Conservation (phyloP, 192 early-diverging fungal species). For the Mortierella antarctica region DNA sequence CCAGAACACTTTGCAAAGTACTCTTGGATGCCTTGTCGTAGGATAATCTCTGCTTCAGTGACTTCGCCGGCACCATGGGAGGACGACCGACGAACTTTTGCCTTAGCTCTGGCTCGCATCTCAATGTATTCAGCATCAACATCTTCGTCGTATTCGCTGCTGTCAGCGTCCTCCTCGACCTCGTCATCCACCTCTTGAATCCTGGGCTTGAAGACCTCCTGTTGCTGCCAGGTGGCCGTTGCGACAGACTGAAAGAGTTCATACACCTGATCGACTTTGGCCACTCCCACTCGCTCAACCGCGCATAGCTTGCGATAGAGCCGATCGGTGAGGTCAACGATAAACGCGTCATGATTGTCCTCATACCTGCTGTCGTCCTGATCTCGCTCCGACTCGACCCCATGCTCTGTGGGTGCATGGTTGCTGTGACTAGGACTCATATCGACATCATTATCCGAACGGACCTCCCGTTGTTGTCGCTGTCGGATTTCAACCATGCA, state of each 20-base stretch:
- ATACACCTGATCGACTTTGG: constrained; percentile 50
- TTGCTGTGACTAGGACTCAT: neutral
- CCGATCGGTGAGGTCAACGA: constrained; percentile 24
- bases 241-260: constrained; percentile 36
- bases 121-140: constrained; percentile 29
- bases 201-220: constrained; percentile 21
- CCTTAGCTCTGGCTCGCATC: constrained; percentile 21
- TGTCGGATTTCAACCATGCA: constrained; percentile 16
- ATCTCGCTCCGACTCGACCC: constrained; percentile 1
- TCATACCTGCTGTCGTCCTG: constrained; percentile 8
- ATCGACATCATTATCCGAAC: neutral
- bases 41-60: constrained; percentile 28
- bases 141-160: constrained; percentile 33
- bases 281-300: constrained; percentile 46
- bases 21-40: constrained; percentile 34
- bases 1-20: constrained; percentile 41
- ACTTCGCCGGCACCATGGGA: neutral
- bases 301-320: constrained; percentile 44
- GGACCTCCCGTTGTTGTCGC: neutral
- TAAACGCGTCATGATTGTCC: constrained; percentile 37
- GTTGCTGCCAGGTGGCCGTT: constrained; percentile 43
- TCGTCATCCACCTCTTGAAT: neutral
- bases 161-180: constrained; percentile 6
- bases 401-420: no score
- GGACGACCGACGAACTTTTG: neutral